Base-by-base conservation (phyloP, 345 rosid species). In the Acer saccharum region DNA sequence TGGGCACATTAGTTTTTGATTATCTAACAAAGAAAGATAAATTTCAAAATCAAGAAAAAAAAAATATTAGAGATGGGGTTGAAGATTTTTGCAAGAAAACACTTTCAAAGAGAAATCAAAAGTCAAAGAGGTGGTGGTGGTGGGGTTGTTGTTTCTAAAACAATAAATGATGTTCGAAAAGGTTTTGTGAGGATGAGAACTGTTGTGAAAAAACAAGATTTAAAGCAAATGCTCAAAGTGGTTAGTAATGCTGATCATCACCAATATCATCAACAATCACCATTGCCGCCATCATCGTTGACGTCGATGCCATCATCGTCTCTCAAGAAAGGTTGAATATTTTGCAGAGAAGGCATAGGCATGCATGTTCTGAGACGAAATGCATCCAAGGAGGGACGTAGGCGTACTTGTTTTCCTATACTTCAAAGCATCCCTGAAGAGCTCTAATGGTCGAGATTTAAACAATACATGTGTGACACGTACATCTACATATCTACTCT, bases 131-230 rank as follows among this genome's bases (percentile, higher is more conserved):
- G 44, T 41, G 44, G 69, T 16, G 58, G 39, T 3, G 84, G 79
- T 17, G 68, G 73, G 3, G 75, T 75, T 20, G 79, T 72, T 16
- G 79, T 77, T 14, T 72, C 84, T n/a, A 79, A 84, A 2, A n/a
- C 58, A 10, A 46, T 62, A 11, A 82, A 80, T 17, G 83, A 76
- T 52, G 84, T 85, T 44, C 35, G 2, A 3, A 3, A 32, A 32
- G 83, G 87, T 50, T 83, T 41, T 16, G 72, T 83, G 73, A 82
- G 86, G 77, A 50, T 86, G 79, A 87, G 84, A 81, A 46, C 87
- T 27, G 50, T 84, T 13, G 84, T 87, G 8, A 81, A 77, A 73
- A 83, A 78, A 78, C 81, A 84, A 80, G 90, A 89, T 70, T 80
- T 86, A 35, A 84, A 82, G 77, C 83, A 87, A 69, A 74, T 86